Evolutionary conservation across 371 early-diverging fungal genomes (phyloP), one percentile per base, ranked within the genome.

Genomic region (Mortierella sp.): DNA sequence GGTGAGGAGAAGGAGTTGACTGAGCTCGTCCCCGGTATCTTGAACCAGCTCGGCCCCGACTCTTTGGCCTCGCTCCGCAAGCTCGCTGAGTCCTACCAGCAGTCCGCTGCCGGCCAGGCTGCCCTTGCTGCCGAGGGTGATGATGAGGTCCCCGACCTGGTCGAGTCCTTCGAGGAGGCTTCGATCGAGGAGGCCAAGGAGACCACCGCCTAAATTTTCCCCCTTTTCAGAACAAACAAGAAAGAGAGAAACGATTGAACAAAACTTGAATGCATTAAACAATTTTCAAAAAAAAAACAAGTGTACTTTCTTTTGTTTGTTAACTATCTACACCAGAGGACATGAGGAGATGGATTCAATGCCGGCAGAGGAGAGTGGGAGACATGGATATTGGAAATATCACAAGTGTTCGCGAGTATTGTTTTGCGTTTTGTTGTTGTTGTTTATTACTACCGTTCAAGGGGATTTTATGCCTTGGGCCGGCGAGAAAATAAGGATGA

Each of bases 41-140:
- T 99, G 86, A 93, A 90, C 91, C 98, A 98, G 89, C 90, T 99
- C 78, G 99, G 98, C 76, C 96, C 97, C 71, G 97, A 97, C 85
- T 96, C 97, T 50, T 91, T 98, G 82, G 92, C 92, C 85, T 91
- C 90, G 85, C 93, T 98, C 83, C 94, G 96, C 83, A 69, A 70
- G 64, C 71, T 79, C 53, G 79, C 79, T 29, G 74, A 79, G 66
- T 55, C 74, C 43, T 79, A 79, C 79, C 79, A 79, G 71, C 48
- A 71, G 68, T 74, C 79, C 58, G 79, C 79, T 71, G 79, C 79
- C 37, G 79, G 74, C 41, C 74, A 71, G 74, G 79, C 74, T 64
- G 79, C 79, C 71, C 64, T 74, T 45, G 71, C 66, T 29, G 74
- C 73, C 47, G 74, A 79, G 50, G 94, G 93, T 88, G 89, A 97